A percentile compares a stretch with the other conserved stretches of the same genome.
Evolutionary conservation across 108 stramenopile genomes (phyloP).

Genomic region (Cyclotella choctawhatcheeana): DNA sequence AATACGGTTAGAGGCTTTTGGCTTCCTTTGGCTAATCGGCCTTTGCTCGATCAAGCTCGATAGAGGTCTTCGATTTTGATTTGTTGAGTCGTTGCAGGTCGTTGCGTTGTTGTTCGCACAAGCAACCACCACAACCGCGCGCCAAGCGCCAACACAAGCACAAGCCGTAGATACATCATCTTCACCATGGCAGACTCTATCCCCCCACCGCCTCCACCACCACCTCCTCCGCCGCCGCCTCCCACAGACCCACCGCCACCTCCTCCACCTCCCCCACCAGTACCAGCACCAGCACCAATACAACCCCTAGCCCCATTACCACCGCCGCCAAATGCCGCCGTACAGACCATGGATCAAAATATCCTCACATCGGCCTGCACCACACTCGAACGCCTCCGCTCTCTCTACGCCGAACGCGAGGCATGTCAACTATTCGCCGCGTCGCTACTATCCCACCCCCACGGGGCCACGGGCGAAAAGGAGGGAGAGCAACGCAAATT

Average conservation of each 20-base stretch:
- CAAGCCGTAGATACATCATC: no score
- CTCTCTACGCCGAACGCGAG: slow-evolving; percentile 71
- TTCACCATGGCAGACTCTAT: slow-evolving; percentile 34
- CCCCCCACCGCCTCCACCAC: slow-evolving; percentile 21
- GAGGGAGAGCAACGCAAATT: no score
- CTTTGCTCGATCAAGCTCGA: no score
- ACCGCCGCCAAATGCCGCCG: background rate
- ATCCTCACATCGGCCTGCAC: slow-evolving; percentile 11
- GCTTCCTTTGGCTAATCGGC: no score
- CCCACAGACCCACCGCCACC: slow-evolving; percentile 2
- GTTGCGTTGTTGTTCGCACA: no score
- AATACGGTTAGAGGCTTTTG: no score
- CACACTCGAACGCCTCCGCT: slow-evolving; percentile 66
- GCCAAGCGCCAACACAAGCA: no score
- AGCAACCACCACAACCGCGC: no score
- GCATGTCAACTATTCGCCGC: slow-evolving; percentile 65
- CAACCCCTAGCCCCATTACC: slow-evolving; percentile 1
- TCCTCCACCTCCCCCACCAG: slow-evolving; percentile 31
- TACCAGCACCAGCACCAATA: background rate
- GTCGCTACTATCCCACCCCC: slow-evolving; percentile 56
- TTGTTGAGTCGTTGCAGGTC: no score
- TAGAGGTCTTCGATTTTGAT: no score
- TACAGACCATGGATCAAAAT: background rate
- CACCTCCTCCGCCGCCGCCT: slow-evolving; percentile 22
- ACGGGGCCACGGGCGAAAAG: slow-evolving; percentile 16